These are phyloP conservation scores for Linum lewisii DNA, from an alignment of 345 rosid species.

Conservation along the genomic window DNA sequence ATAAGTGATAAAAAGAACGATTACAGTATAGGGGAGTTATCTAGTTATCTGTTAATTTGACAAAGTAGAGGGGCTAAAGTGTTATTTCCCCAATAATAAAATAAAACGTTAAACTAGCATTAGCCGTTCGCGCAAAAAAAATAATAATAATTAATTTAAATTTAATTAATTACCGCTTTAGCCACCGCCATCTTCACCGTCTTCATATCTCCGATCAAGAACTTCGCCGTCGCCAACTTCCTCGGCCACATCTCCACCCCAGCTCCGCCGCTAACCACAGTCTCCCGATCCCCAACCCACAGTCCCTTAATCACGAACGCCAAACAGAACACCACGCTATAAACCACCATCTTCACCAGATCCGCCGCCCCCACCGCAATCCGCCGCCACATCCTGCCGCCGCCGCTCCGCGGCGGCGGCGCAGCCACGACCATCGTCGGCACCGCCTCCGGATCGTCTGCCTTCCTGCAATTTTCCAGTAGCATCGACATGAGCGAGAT, in stretches of 20 bases:
- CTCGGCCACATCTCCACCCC: constrained; percentile 69
- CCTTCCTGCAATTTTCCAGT: constrained; percentile 28
- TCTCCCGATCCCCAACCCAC: constrained; percentile 32
- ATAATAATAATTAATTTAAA: too few relatives aligned
- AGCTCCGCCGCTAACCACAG: constrained; percentile 40
- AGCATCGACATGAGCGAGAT: constrained; percentile 46
- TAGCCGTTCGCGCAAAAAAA: too few relatives aligned
- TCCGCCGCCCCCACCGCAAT: constrained; percentile 5
- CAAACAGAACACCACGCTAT: constrained; percentile 22
- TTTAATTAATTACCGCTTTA: constrained; percentile 25
- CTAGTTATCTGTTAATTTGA: too few relatives aligned
- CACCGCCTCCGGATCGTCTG: constrained; percentile 24
- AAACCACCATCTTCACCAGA: constrained; percentile 26
- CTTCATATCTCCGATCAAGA: constrained; percentile 45
- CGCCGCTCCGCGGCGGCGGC: constrained; percentile 14
- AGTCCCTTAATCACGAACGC: constrained; percentile 28
- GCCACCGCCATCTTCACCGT: constrained; percentile 32
- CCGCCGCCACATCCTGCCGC: constrained; percentile 5
- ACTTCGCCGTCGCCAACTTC: constrained; percentile 38
- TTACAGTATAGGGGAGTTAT: too few relatives aligned
- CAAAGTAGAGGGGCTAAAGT: too few relatives aligned
- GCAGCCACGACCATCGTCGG: not conserved
- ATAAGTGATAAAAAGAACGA: too few relatives aligned
- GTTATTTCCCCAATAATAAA: too few relatives aligned
- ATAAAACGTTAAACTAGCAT: too few relatives aligned